These are phyloP conservation scores for Xylariomycetidae sp. DNA, from an alignment of 2,329 filamentous ascomycete genomes.

Conservation along the genomic window DNA sequence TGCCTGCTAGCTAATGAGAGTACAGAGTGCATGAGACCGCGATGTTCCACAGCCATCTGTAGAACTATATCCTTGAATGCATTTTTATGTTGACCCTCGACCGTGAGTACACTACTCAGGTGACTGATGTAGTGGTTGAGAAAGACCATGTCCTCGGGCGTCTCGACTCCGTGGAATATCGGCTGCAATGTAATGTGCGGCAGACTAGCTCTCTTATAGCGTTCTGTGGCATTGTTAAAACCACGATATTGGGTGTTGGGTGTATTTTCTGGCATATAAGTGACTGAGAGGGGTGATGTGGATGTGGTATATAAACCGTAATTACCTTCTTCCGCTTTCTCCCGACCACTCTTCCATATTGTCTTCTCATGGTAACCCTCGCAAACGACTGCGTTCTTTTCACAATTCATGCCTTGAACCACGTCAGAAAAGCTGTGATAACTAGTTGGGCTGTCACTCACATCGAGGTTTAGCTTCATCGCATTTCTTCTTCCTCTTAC, in stretches of 20 bases:
- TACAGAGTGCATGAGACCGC: constrained; percentile 85
- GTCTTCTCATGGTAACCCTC: constrained; percentile 86
- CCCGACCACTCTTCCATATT: constrained; percentile 81
- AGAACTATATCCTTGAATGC: constrained; percentile 82
- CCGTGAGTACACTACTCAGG: constrained; percentile 74
- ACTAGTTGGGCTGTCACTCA: constrained; percentile 26
- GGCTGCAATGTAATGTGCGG: constrained; percentile 55
- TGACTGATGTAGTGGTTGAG: constrained; percentile 78
- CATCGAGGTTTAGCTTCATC: constrained; percentile 65
- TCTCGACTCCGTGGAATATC: constrained; percentile 79
- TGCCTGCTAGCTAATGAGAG: constrained; percentile 80
- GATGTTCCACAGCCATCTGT: constrained; percentile 73
- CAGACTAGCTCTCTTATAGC: constrained; percentile 42
- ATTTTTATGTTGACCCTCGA: constrained; percentile 76
- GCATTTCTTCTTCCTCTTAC: constrained; percentile 68
- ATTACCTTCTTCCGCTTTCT: constrained; percentile 65
- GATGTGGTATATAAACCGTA: constrained; percentile 1
- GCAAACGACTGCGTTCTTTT: constrained; percentile 89
- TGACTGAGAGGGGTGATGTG: background rate
- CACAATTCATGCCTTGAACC: constrained; percentile 70
- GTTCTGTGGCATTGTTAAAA: constrained; percentile 44
- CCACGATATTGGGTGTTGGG: too few relatives aligned
- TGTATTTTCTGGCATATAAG: too few relatives aligned
- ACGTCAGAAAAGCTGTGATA: constrained; percentile 16
- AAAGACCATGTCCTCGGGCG: constrained; percentile 71